phyloP scores from a whole-genome alignment of 2,329 filamentous ascomycete species.

The Phialophora expanda region DNA sequence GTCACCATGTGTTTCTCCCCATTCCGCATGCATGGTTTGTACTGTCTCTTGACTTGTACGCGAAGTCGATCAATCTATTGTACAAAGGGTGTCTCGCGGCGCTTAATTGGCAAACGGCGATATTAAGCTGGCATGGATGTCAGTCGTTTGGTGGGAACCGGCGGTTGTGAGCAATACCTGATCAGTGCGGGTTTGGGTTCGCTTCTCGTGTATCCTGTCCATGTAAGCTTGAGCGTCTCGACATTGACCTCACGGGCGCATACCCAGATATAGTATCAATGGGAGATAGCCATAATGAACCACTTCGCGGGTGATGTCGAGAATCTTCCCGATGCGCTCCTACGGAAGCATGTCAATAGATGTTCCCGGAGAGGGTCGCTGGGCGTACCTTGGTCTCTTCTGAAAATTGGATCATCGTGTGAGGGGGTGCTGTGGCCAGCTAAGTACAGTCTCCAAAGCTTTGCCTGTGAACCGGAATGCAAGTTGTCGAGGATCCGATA shows the following conservation, averaged over 20 bases:
- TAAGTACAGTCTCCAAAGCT: not conserved
- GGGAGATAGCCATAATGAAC: slow-evolving; percentile 99
- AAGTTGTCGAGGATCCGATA: not conserved
- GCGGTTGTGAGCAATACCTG: slow-evolving; percentile 55
- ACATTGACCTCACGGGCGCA: not conserved
- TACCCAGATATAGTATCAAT: slow-evolving; percentile 95
- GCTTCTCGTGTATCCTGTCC: slow-evolving; percentile 86
- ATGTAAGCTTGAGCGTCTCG: slow-evolving; percentile 13
- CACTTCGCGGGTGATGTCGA: slow-evolving; percentile 89
- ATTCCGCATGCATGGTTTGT: not conserved
- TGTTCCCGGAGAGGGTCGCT: slow-evolving; percentile 6
- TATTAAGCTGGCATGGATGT: slow-evolving; percentile 32
- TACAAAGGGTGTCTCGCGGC: slow-evolving; percentile 21
- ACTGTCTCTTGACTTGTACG: not conserved
- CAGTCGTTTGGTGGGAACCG: slow-evolving; percentile 10
- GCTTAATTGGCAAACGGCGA: slow-evolving; percentile 39
- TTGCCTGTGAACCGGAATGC: not conserved
- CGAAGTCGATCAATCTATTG: slow-evolving; percentile 18
- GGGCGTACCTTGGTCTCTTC: slow-evolving; percentile 88
- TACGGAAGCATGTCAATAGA: slow-evolving; percentile 47
- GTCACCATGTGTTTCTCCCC: not conserved
- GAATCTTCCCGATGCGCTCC: slow-evolving; percentile 98
- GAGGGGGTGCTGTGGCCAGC: not conserved
- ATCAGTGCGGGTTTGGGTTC: slow-evolving; percentile 83
- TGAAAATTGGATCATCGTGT: slow-evolving; percentile 65